Evolutionary conservation across 306 rosid genomes (phyloP), one percentile per base, ranked within the genome.

Genomic region (Gastrolobium villosum): DNA sequence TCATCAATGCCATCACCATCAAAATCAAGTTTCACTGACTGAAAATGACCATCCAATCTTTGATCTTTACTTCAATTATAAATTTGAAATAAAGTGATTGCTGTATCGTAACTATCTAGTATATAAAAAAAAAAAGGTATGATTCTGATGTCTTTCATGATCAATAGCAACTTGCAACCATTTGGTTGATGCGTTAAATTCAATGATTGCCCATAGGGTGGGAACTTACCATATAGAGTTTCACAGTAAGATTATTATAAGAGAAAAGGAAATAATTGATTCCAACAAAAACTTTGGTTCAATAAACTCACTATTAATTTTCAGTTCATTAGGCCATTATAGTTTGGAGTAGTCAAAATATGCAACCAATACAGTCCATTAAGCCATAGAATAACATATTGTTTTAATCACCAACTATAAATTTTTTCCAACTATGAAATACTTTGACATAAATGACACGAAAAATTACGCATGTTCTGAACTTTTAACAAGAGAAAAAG

Each of bases 1-100:
- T 62, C 67, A 82, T 68, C 78, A 72, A 11, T 72, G 73, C 55
- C 76, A 76, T 77, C 86, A 39, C 45, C 71, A 82, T 77, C 86
- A 82, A 74, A 64, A 60, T 77, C 81, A 46, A 54, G 63, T 77
- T 82, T 74, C 72, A 46, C 32, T 31, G 36, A 56, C 6, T 5
- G 55, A 69, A 72, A 77, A 60, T 56, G 82, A 82, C 87, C 26
- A 36, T 66, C 62, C 76, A 66, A 73, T 74, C 31, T 53, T 70
- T 64, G 37, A 77, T 83, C 83, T 32, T 78, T 69, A 13, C 65
- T 80, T 80, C 82, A 39, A 63, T 69, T 40, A 59, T 31, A 60
- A 28, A 34, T 43, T 50, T 56, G 36, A 9, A 32, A 64, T 48
- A 79, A 78, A 83, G 77, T 72, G 44, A 50, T 54, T 63, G 69